phyloP scores from a whole-genome alignment of 345 rosid species.

The Chamaenerion angustifolium region DNA sequence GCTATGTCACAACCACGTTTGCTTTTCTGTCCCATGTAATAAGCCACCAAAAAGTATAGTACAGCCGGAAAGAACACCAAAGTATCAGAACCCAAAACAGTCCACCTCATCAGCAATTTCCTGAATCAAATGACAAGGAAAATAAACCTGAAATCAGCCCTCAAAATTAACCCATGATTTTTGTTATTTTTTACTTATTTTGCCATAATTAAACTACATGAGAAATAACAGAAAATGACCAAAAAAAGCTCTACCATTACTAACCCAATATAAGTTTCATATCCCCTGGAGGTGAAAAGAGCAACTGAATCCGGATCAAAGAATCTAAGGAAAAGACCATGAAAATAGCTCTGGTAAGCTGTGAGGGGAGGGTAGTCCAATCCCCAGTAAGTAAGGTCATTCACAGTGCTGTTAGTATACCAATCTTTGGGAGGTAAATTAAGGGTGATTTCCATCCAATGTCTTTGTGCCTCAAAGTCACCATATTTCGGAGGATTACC shows the following conservation, averaged over 20 bases:
- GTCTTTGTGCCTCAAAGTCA: constrained; percentile 91
- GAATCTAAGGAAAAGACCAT: constrained; percentile 49
- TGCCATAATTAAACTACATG: no score
- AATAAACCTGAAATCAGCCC: background rate
- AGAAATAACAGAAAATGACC: no score
- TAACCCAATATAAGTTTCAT: constrained; percentile 71
- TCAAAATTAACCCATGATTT: background rate
- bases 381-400: constrained; percentile 87
- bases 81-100: constrained; percentile 69
- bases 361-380: constrained; percentile 97
- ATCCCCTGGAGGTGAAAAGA: constrained; percentile 59
- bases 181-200: no score
- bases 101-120: constrained; percentile 85
- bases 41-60: constrained; percentile 44
- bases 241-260: no score
- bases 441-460: constrained; percentile 97
- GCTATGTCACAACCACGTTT: constrained; percentile 28
- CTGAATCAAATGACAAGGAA: constrained; percentile 28
- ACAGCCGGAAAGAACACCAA: constrained; percentile 74
- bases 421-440: constrained; percentile 56
- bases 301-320: constrained; percentile 56
- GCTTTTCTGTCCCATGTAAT: constrained; percentile 15
- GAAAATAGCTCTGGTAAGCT: constrained; percentile 83
- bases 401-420: constrained; percentile 54
- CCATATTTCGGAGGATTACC: constrained; percentile 70